Evolutionary conservation across 1,284 basidiomycete genomes (phyloP), one percentile per base, ranked within the genome.

Genomic region (Blastosporella zonata): DNA sequence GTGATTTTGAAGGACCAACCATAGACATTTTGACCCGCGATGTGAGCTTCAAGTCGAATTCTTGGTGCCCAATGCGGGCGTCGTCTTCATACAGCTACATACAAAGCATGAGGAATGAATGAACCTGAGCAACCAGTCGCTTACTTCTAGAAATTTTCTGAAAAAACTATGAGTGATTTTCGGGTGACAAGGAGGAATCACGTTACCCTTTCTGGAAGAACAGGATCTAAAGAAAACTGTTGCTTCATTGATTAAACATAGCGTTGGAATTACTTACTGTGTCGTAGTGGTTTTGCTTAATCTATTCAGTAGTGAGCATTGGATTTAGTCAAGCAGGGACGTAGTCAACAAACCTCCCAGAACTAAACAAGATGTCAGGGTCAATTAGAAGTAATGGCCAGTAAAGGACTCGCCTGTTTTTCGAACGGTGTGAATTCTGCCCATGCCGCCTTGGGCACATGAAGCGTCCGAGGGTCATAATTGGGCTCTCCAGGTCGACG

Each of bases 1-100:
- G 7, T 31, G 18, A 7, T 10, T 33, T 28, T 12, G 0, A 12
- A 22, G 17, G 0, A 31, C 22, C 8, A 6, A 90, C 93, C 94
- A 97, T 97, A 54, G 90, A 95, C 97, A 99, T 99, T 70, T 98
- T 99, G 49, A 97, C 95, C 48, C 92, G 74, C 40, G 85, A 81
- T 1, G 93, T 95, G 31, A 95, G 75, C 65, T 97, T 97, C 50
- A 97, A 69, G 60, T 97, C 94, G 62, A 97, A 97, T 52, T 95
- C 85, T 57, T 85, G 86, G 64, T 97, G 91, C 0, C 94, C 94
- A 50, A 92, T 81, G 34, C 86, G 77, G 0, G 94, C 95, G 66
- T 97, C 94, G 53, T 96, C 90, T 68, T 97, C 94, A 60, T 97
- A 97, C n/a, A 97, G 70, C 80, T 95, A 71, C 46, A 68, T 50